A percentile compares a stretch with the other conserved stretches of the same genome.
Conservation (phyloP, 2,329 filamentous ascomycete genomes). For the Ramularia endophylla region DNA sequence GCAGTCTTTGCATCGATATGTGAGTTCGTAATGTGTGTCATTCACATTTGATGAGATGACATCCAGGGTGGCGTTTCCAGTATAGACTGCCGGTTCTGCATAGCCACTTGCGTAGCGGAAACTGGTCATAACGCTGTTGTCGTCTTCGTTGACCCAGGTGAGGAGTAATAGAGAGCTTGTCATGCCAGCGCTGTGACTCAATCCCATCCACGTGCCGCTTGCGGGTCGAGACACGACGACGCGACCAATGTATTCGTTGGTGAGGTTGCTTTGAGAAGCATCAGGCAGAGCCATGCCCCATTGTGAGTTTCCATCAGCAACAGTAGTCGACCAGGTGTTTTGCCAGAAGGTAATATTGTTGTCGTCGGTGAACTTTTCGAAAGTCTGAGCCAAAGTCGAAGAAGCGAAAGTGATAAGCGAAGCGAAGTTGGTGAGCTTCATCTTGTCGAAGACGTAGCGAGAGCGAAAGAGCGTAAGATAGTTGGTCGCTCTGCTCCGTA, state of each 20-base stretch:
- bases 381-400: conserved; percentile 20
- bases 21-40: conserved; percentile 53
- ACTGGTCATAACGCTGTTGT: conserved; percentile 46
- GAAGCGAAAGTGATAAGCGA: conserved; percentile 17
- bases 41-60: conserved; percentile 55
- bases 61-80: conserved; percentile 56
- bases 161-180: conserved; percentile 53
- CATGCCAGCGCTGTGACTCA: conserved; percentile 55
- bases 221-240: conserved; percentile 42
- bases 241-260: conserved; percentile 55
- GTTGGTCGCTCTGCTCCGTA: no score
- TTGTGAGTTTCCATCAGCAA: conserved; percentile 42
- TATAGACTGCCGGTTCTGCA: conserved; percentile 52
- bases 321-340: conserved; percentile 38
- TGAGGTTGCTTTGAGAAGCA: conserved; percentile 35
- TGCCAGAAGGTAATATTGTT: conserved; percentile 52
- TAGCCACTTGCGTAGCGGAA: conserved; percentile 57
- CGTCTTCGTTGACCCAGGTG: conserved; percentile 50
- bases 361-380: conserved; percentile 27
- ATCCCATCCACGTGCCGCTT: conserved; percentile 52
- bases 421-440: conserved; percentile 21
- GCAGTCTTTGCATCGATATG: conserved; percentile 57
- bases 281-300: conserved; percentile 50
- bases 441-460: conserved; percentile 11
- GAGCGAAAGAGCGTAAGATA: neutral